phyloP scores from a whole-genome alignment of 106 monocot species.

The Ottelia alismoides region DNA sequence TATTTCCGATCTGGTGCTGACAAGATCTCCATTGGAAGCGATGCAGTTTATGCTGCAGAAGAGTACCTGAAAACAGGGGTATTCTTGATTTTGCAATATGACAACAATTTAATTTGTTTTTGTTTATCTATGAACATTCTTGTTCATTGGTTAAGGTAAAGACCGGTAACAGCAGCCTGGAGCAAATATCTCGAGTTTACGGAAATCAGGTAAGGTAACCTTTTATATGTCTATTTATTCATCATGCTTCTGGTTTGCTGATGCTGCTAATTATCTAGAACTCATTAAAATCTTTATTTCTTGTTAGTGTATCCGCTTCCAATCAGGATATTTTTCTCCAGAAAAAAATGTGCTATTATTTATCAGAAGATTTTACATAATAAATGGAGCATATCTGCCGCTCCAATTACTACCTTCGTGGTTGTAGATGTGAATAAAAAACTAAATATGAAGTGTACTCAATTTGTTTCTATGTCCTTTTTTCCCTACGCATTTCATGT shows the following conservation, averaged over 20 bases:
- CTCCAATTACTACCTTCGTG: too few relatives aligned
- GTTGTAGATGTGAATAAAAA: too few relatives aligned
- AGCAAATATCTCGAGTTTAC: slow-evolving; percentile 77
- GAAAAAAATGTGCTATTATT: too few relatives aligned
- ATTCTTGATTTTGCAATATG: slow-evolving; percentile 11
- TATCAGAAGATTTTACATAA: too few relatives aligned
- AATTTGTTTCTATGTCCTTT: too few relatives aligned
- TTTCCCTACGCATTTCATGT: too few relatives aligned
- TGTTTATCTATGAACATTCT: slow-evolving; percentile 1
- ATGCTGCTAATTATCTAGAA: background rate
- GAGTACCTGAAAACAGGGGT: slow-evolving; percentile 63
- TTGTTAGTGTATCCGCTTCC: background rate
- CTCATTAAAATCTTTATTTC: too few relatives aligned
- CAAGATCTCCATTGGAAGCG: slow-evolving; percentile 93
- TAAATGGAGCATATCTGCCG: too few relatives aligned
- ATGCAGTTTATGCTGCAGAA: slow-evolving; percentile 92
- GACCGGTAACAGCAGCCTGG: slow-evolving; percentile 77
- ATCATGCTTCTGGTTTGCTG: background rate
- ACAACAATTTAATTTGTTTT: background rate
- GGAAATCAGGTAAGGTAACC: slow-evolving; percentile 85
- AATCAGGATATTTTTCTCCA: background rate
- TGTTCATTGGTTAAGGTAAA: slow-evolving; percentile 35
- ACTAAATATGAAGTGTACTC: too few relatives aligned
- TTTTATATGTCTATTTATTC: too few relatives aligned
- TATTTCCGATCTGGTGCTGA: slow-evolving; percentile 95